Conservation (phyloP, 1,284 basidiomycete species). For the Puccinia coronata region DNA sequence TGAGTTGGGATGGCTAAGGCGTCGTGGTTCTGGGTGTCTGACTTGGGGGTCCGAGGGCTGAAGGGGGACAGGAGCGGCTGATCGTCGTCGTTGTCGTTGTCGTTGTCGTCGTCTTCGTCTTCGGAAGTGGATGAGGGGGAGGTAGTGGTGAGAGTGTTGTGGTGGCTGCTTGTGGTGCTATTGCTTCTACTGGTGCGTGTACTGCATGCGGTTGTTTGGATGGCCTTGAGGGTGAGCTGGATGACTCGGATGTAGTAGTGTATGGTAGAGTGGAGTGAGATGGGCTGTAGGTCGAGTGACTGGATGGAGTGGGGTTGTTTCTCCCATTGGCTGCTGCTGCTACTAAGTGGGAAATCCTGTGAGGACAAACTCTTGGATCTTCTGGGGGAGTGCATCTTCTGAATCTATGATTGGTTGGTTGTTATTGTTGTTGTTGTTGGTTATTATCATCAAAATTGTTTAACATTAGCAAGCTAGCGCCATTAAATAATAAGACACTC, state of each 20-base stretch:
- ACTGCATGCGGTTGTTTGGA: background rate
- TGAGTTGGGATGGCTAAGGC: too few relatives aligned
- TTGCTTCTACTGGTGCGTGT: background rate
- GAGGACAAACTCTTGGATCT: constrained; percentile 11
- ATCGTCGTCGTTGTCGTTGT: background rate
- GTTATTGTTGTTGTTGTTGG: too few relatives aligned
- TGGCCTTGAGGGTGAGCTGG: background rate
- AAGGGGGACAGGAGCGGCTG: background rate
- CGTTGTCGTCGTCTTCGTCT: background rate
- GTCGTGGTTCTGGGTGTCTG: background rate
- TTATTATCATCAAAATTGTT: too few relatives aligned
- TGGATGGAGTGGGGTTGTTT: constrained; percentile 11
- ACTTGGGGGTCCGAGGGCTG: background rate
- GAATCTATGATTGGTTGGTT: too few relatives aligned
- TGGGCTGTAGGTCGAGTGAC: constrained; percentile 21
- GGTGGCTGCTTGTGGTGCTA: background rate
- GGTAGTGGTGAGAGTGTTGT: background rate
- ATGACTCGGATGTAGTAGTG: background rate
- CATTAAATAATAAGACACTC: too few relatives aligned
- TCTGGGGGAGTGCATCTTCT: background rate
- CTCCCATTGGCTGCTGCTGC: background rate
- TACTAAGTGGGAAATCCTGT: background rate
- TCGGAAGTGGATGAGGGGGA: too few relatives aligned
- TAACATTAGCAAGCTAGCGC: too few relatives aligned
- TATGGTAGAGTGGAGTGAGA: constrained; percentile 13